phyloP scores from a whole-genome alignment of 495 filamentous ascomycete genomes.

The Bryoglossum gracile region DNA sequence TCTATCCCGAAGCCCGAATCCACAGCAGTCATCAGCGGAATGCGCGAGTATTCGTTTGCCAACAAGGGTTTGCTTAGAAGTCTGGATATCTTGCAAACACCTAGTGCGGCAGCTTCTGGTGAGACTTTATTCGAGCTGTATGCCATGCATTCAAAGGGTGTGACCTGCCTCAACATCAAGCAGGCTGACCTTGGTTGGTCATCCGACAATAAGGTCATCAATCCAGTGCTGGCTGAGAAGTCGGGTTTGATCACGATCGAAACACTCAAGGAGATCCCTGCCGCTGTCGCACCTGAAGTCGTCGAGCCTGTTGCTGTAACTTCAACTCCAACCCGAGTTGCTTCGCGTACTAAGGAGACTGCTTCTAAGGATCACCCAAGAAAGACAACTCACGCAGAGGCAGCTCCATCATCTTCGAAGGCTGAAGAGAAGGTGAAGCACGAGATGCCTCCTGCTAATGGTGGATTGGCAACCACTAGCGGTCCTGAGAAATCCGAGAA shows the following conservation, averaged over 20 bases:
- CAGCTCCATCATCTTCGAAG: conserved; percentile 28
- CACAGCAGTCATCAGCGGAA: conserved; percentile 91
- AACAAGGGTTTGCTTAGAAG: conserved; percentile 86
- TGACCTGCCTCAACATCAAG: conserved; percentile 76
- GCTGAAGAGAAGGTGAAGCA: conserved; percentile 36
- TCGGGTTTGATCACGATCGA: conserved; percentile 43
- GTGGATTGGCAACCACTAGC: conserved; percentile 7
- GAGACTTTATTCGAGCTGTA: conserved; percentile 81
- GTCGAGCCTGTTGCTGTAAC: conserved; percentile 6
- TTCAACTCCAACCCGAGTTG: conserved; percentile 14
- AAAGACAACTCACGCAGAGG: conserved; percentile 17
- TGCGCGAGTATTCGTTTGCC: conserved; percentile 87
- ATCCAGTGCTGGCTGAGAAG: conserved; percentile 63
- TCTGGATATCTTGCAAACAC: conserved; percentile 69
- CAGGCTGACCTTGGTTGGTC: conserved; percentile 86
- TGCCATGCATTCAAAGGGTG: conserved; percentile 93
- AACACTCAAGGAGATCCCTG: conserved; percentile 35
- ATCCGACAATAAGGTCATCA: conserved; percentile 73
- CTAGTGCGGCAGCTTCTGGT: conserved; percentile 43
- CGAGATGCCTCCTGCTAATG: conserved; percentile 7
- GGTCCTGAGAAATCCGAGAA: conserved; percentile 20
- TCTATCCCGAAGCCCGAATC: conserved; percentile 76
- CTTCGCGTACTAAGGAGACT: conserved; percentile 17
- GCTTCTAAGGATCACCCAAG: background rate
- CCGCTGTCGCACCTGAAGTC: conserved; percentile 29